Conservation (phyloP, 1,284 basidiomycete genomes). For the Phellinidium pouzarii region DNA sequence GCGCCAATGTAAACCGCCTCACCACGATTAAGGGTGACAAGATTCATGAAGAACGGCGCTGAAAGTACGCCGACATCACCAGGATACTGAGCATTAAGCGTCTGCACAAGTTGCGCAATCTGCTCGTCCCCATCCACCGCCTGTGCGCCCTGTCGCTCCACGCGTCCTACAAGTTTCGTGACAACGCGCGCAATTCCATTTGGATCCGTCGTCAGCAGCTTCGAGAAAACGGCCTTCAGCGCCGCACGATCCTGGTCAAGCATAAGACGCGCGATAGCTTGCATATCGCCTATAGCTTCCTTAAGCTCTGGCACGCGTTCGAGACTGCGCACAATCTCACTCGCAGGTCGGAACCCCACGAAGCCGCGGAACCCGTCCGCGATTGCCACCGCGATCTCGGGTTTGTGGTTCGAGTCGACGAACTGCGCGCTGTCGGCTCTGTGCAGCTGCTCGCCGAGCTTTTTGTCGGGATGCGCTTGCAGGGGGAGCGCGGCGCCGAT, state of each 20-base stretch:
- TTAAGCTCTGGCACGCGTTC: constrained; percentile 45
- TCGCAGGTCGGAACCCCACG: constrained; percentile 48
- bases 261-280: constrained; percentile 23
- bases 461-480: constrained; percentile 65
- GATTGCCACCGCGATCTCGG: constrained; percentile 64
- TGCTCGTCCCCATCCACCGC: constrained; percentile 25
- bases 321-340: constrained; percentile 41
- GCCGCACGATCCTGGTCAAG: constrained; percentile 16
- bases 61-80: constrained; percentile 58
- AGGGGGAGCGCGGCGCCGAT: constrained; percentile 61
- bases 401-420: constrained; percentile 53
- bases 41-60: constrained; percentile 54
- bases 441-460: constrained; percentile 44
- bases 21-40: constrained; percentile 47
- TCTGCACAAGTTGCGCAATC: constrained; percentile 37
- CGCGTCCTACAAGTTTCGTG: constrained; percentile 33
- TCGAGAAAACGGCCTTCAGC: constrained; percentile 39
- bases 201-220: constrained; percentile 38
- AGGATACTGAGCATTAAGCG: constrained; percentile 49
- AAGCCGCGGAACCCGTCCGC: constrained; percentile 57
- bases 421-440: constrained; percentile 42
- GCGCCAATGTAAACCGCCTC: constrained; percentile 58
- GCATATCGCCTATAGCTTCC: constrained; percentile 26
- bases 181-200: constrained; percentile 32
- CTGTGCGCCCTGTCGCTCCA: constrained; percentile 23